Evolutionary conservation across 148 eudicot genomes (phyloP), one percentile per base, ranked within the genome.

Genomic region (Mesembryanthemum crystallinum): DNA sequence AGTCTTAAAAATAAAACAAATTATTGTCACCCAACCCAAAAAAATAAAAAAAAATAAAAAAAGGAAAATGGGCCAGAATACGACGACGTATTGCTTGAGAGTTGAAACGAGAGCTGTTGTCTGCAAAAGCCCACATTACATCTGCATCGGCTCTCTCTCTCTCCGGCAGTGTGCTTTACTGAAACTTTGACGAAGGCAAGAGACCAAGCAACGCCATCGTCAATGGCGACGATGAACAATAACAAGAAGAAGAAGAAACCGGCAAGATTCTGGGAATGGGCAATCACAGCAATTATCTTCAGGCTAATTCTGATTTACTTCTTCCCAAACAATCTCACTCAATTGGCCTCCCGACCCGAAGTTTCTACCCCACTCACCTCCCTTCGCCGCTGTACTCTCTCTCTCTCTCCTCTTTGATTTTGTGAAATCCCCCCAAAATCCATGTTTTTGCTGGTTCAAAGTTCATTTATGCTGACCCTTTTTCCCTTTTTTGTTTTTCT

Each of bases 291-390:
- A 4, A 37, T 92, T 3, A 24, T 86, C 25, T 80, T 94, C 77
- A 82, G 98, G 70, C 32, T 94, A 11, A 37, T 87, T 24, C 86
- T 94, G 29, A 81, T 87, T 55, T 90, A 82, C 82, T 88, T 88
- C 83, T 89, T 81, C 65, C 97, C 79, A 14, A 79, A 76, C 62
- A 85, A 87, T 73, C 79, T 94, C 33, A 54, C 89, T 72, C 80
- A 81, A 12, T 67, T 81, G 8, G 79, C 83, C 17, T 77, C 96
- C 55, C 98, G 98, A 27, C 98, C 98, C 20, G 98, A 94, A 82
- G 82, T 94, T 77, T 94, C 98, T 74, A 92, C 98, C 62, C 98
- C 98, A 5, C 75, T 94, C 84, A 92, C 97, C 79, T 90, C 96
- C 74, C 88, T 94, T 58, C 97, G 97, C 71, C 96, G 98, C 82